A percentile compares a stretch with the other conserved stretches of the same genome.
Evolutionary conservation across 345 rosid genomes (phyloP).

Genomic region (Hibiscus trionum): DNA sequence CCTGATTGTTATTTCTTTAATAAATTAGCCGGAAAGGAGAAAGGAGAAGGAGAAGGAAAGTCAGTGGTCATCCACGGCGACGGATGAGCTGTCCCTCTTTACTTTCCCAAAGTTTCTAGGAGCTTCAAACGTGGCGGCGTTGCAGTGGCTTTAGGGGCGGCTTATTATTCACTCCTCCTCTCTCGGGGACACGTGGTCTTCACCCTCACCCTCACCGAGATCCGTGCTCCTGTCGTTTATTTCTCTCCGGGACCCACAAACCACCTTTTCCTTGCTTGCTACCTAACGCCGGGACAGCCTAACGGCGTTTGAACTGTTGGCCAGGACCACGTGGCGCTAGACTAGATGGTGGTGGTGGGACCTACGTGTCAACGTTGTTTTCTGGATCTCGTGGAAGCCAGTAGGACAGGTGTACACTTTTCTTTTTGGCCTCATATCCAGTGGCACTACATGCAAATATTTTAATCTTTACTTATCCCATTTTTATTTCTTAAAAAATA

Average conservation of each 20-base stretch:
- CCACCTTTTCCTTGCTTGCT: conserved; percentile 8
- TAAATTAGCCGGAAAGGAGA: too few species aligned
- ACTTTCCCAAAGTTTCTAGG: not conserved
- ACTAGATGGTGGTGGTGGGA: conserved; percentile 10
- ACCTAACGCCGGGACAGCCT: conserved; percentile 38
- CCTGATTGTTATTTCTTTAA: too few species aligned
- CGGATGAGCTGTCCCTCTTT: conserved; percentile 2
- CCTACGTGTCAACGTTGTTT: not conserved
- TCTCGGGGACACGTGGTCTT: conserved; percentile 23
- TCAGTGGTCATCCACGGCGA: not conserved
- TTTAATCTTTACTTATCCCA: too few species aligned
- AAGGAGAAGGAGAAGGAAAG: too few species aligned
- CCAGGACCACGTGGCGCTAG: conserved; percentile 24
- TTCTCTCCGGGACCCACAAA: too few species aligned
- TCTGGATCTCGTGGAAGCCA: not conserved
- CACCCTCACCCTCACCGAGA: conserved; percentile 25
- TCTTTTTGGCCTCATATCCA: not conserved
- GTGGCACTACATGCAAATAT: too few species aligned
- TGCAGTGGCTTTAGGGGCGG: not conserved
- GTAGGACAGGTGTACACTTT: conserved; percentile 14
- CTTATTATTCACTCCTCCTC: not conserved
- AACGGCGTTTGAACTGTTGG: not conserved
- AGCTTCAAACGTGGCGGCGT: not conserved
- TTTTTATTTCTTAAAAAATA: too few species aligned
- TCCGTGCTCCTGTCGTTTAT: conserved; percentile 26